These are phyloP conservation scores for Zymoseptoria pseudotritici DNA, from an alignment of 2,329 filamentous ascomycete genomes.

Conservation along the genomic window DNA sequence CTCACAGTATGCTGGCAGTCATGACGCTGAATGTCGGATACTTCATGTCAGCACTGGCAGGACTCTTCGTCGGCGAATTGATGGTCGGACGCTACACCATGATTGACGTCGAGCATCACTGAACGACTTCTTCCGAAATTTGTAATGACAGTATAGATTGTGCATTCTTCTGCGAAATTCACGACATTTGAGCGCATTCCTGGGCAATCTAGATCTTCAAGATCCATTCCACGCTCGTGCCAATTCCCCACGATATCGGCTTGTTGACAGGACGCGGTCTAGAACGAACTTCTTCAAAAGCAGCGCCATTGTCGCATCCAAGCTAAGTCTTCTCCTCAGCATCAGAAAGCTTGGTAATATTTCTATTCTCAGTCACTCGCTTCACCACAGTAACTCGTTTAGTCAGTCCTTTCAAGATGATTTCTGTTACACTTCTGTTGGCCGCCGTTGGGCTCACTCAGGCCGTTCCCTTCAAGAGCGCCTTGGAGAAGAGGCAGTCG, in stretches of 20 bases:
- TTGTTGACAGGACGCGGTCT: neutral
- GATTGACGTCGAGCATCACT: conserved; percentile 36
- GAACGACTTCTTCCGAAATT: neutral
- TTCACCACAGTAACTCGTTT: neutral
- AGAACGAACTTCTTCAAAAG: neutral
- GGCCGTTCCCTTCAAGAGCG: neutral
- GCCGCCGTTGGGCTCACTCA: neutral
- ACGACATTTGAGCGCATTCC: neutral
- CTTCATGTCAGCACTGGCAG: conserved; percentile 69
- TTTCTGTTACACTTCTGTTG: neutral
- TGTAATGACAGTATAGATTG: neutral
- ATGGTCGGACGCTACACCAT: conserved; percentile 63
- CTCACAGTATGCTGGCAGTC: conserved; percentile 73
- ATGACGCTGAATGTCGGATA: conserved; percentile 88
- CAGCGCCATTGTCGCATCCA: neutral
- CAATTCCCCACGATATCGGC: neutral
- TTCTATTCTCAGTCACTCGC: neutral
- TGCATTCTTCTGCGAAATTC: neutral
- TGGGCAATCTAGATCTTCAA: neutral
- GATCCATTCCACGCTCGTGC: neutral
- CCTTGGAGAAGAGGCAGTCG: conserved; percentile 3
- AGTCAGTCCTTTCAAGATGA: neutral
- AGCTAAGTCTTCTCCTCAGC: neutral
- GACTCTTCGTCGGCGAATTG: conserved; percentile 79
- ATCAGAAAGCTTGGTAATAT: neutral